Evolutionary conservation across 2,329 filamentous ascomycete genomes (phyloP), one percentile per base, ranked within the genome.

Genomic region (Neofusicoccum ribis): DNA sequence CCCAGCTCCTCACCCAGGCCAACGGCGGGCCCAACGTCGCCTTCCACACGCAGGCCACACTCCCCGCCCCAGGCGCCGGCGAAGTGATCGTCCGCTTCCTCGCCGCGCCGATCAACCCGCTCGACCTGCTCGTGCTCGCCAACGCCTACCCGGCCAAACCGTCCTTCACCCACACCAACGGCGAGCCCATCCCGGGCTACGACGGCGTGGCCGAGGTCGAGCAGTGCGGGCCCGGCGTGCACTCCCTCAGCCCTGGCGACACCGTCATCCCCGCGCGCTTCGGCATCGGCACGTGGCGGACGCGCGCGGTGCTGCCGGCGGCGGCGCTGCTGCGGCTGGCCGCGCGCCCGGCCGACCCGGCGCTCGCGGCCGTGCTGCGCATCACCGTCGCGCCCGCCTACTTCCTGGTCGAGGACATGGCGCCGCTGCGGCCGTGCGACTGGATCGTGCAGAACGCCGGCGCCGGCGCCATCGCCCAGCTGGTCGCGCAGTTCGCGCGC

Each of bases 401-500:
- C 61, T 65, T 71, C 20, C 64, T 73, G 6, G 61, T 72, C 43
- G 71, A 72, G 59, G 67, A 70, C 43, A 67, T 70, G 65, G 47
- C 37, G 2, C 34, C 60, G 20, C 67, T 72, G 31, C 60, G 62
- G 54, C 68, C 66, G 0, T 71, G 72, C n/a, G 71, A 73, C 47
- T 71, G 66, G 64, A 68, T 72, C 43, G 65, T 72, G 39, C 69
- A 69, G 37, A 72, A 72, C 54, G 69, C 69, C 3, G 70, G 61
- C 17, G 60, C 66, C 3, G 58, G 63, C 3, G 65, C 65, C 34
- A 63, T 72, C 23, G 66, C 69, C 7, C 70, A 70, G 36, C 58
- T 72, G 51, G 67, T 71, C 14, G 58, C 65, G 36, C 70, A 72
- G 46, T 71, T 72, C 39, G 71, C 69, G 12, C 64, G 59, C 23